Percentiles rank a stretch among this genome's conserved stretches.
phyloP scores from a whole-genome alignment of 2,329 filamentous ascomycete genomes.

The Exophiala alcalophila region DNA sequence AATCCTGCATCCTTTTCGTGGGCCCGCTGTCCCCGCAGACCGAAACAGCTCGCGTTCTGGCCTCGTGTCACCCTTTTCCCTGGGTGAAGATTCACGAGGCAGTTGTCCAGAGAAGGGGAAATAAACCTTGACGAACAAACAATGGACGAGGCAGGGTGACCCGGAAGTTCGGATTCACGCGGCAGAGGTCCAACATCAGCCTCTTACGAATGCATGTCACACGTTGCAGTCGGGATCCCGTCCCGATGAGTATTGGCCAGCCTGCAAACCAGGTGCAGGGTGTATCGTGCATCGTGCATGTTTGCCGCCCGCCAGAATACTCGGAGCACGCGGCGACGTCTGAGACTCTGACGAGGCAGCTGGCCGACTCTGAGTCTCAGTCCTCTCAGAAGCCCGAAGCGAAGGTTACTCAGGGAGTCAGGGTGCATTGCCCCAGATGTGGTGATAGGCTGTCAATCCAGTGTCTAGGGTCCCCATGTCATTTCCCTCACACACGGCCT shows the following conservation, averaged over 20 bases:
- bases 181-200: conserved; percentile 16
- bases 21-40: too few species aligned
- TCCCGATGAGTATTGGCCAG: conserved; percentile 1
- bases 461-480: not conserved
- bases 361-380: too few species aligned
- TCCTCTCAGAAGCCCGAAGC: too few species aligned
- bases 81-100: too few species aligned
- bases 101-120: too few species aligned
- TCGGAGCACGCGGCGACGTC: too few species aligned
- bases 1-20: too few species aligned
- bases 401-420: conserved; percentile 21
- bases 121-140: not conserved
- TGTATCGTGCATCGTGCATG: conserved; percentile 5
- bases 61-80: too few species aligned
- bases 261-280: conserved; percentile 2
- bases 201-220: conserved; percentile 18
- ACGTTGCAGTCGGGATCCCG: conserved; percentile 17
- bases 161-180: conserved; percentile 18
- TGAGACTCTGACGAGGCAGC: too few species aligned
- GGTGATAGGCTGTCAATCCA: conserved; percentile 5
- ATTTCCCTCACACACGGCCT: not conserved
- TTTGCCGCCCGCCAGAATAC: conserved; percentile 13
- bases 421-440: conserved; percentile 11
- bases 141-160: conserved; percentile 1
- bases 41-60: too few species aligned